These are phyloP conservation scores for Suhomyces emberorum DNA, from an alignment of 805 yeast genomes.

Conservation along the genomic window DNA sequence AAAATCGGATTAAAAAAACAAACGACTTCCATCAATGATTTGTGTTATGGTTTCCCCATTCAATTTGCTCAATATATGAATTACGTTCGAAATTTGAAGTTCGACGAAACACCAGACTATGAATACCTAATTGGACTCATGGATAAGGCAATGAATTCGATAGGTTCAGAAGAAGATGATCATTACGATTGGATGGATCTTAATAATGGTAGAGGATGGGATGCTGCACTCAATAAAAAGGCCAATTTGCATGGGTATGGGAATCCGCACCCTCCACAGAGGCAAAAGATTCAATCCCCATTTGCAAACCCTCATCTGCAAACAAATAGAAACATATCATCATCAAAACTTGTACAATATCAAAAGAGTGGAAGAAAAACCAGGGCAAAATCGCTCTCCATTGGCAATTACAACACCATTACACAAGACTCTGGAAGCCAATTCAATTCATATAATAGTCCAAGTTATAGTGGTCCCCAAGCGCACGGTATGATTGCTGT, in stretches of 20 bases:
- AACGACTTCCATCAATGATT: constrained; percentile 78
- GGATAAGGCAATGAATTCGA: constrained; percentile 71
- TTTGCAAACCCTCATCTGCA: constrained; percentile 1
- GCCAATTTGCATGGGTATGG: constrained; percentile 96
- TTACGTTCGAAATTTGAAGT: constrained; percentile 81
- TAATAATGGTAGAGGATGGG: constrained; percentile 96
- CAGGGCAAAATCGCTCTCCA: constrained; percentile 14
- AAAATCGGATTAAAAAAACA: constrained; percentile 96
- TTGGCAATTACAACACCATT: constrained; percentile 19
- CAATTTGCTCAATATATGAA: constrained; percentile 92
- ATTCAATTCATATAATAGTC: constrained; percentile 18
- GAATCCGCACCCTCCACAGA: constrained; percentile 74
- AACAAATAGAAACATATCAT: constrained; percentile 3
- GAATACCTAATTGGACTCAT: constrained; percentile 77
- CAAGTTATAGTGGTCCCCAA: constrained; percentile 15
- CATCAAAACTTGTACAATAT: constrained; percentile 9
- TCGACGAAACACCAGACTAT: constrained; percentile 94
- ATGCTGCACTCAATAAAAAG: constrained; percentile 79
- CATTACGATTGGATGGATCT: constrained; percentile 98
- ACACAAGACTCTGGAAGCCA: constrained; percentile 18
- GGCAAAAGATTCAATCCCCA: constrained; percentile 15
- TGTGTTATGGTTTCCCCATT: constrained; percentile 85
- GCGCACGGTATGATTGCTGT: constrained; percentile 32
- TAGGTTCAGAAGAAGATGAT: constrained; percentile 67
- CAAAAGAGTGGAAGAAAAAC: constrained; percentile 13